Conservation (phyloP, 306 rosid species). For the Inga oerstediana region DNA sequence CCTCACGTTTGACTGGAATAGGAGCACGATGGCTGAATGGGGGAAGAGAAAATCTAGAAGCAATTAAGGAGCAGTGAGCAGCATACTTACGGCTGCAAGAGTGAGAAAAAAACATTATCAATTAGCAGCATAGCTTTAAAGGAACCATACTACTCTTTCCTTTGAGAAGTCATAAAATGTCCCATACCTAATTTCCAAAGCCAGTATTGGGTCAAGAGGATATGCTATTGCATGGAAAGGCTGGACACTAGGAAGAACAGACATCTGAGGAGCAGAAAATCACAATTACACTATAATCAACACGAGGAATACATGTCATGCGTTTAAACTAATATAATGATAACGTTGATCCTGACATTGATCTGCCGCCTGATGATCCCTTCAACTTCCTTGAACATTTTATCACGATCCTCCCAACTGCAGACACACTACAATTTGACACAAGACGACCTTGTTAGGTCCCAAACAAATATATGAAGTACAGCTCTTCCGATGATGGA, state of each 20-base stretch:
- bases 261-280: constrained; percentile 61
- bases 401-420: constrained; percentile 96
- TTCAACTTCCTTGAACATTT: constrained; percentile 91
- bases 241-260: constrained; percentile 98
- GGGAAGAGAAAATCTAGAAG: constrained; percentile 70
- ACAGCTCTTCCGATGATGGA: neutral
- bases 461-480: constrained; percentile 6
- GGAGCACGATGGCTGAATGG: constrained; percentile 60
- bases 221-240: constrained; percentile 99
- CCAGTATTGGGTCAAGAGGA: constrained; percentile 91
- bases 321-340: neutral
- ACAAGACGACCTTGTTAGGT: constrained; percentile 15
- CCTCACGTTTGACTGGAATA: constrained; percentile 53
- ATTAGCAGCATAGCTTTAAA: neutral
- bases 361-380: constrained; percentile 91
- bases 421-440: constrained; percentile 75
- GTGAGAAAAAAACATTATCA: neutral
- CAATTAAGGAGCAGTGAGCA: constrained; percentile 69
- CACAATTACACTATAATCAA: constrained; percentile 12
- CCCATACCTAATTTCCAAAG: constrained; percentile 89
- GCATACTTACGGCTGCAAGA: constrained; percentile 68
- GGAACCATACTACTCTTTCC: neutral
- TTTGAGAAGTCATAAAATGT: neutral
- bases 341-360: constrained; percentile 60
- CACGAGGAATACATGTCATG: constrained; percentile 5